Evolutionary conservation across 495 filamentous ascomycete species (phyloP).

Genomic region (Entonaema liquescens): DNA sequence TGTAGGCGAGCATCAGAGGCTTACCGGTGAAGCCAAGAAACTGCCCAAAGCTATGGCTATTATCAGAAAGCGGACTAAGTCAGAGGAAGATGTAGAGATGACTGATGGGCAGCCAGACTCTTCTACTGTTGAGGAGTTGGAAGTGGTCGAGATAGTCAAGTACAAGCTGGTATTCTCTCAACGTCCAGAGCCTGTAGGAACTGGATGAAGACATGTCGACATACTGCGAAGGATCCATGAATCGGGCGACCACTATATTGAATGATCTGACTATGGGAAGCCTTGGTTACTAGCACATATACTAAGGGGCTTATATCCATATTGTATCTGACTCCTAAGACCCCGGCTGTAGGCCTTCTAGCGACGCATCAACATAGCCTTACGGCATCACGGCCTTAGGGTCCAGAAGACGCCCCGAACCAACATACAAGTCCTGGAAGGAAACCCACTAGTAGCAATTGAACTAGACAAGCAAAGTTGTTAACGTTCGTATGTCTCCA

Average conservation of each 20-base stretch:
- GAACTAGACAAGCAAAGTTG: no score
- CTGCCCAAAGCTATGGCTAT: conserved; percentile 79
- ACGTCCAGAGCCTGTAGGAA: conserved; percentile 85
- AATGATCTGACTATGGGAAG: not conserved
- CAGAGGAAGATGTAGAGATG: conserved; percentile 39
- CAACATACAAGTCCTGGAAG: no score
- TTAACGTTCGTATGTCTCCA: no score
- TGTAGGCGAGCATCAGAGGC: conserved; percentile 86
- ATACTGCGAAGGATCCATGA: not conserved
- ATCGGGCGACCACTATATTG: no score
- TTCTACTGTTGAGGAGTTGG: conserved; percentile 50
- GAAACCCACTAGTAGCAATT: no score
- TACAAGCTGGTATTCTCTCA: conserved; percentile 88
- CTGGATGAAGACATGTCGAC: conserved; percentile 16
- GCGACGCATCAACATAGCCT: no score
- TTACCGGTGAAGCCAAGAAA: conserved; percentile 91
- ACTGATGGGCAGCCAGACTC: conserved; percentile 22
- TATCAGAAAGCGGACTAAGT: conserved; percentile 62
- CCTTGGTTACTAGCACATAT: not conserved
- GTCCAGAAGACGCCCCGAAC: no score
- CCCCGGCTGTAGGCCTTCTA: no score
- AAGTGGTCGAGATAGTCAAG: conserved; percentile 85
- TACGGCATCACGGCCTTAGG: no score
- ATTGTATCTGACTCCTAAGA: no score
- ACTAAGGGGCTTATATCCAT: not conserved